These are phyloP conservation scores for Colletotrichum sp. DNA, from an alignment of 2,329 filamentous ascomycete genomes.

Conservation along the genomic window DNA sequence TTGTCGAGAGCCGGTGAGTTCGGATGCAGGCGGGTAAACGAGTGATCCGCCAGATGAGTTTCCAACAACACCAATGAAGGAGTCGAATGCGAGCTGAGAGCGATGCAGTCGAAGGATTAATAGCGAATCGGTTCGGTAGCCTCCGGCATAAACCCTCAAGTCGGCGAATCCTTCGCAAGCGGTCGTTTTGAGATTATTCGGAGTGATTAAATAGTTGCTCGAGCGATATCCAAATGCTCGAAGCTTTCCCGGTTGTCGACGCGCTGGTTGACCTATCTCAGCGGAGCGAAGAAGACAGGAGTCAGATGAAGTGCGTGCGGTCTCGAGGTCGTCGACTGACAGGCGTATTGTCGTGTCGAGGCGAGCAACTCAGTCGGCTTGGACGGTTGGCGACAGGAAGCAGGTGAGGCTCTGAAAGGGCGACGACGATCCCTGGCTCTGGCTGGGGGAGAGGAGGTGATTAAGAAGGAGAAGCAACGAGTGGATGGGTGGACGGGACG, in stretches of 20 bases:
- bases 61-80: background rate
- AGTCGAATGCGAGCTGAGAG: background rate
- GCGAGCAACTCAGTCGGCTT: background rate
- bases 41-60: background rate
- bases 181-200: background rate
- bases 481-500: background rate
- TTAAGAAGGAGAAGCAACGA: slow-evolving; percentile 1
- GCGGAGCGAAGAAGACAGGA: background rate
- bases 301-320: background rate
- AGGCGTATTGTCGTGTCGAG: background rate
- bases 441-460: background rate
- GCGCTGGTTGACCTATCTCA: background rate
- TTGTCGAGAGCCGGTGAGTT: background rate
- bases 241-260: background rate
- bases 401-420: background rate
- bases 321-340: background rate
- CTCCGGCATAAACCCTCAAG: background rate
- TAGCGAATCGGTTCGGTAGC: background rate
- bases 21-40: slow-evolving; percentile 1
- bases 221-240: background rate
- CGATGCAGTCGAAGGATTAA: background rate
- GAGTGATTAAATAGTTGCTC: background rate
- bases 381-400: background rate
- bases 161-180: background rate
- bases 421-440: slow-evolving; percentile 1